Base-by-base conservation (phyloP, 2,329 filamentous ascomycete genomes). In the Fusarium pininemorale region DNA sequence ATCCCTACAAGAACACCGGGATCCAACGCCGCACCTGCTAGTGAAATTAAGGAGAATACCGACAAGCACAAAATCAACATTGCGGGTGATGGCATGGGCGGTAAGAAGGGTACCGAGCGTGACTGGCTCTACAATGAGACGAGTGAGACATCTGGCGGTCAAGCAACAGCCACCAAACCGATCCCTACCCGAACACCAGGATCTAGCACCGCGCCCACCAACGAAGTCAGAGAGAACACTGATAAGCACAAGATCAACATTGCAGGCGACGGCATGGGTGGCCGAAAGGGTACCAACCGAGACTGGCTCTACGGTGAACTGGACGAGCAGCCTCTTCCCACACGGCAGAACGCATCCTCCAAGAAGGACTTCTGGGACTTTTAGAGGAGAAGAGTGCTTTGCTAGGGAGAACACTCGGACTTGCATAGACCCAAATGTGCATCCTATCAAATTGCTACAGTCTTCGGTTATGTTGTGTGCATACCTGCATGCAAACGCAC, bases 231-330 rank as follows among this genome's bases (percentile, higher is more conserved):
- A 55, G 70, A 76, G 26, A 66, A 62, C 30, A 70, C 66, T 11
- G 66, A 66, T 20, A 70, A 66, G 26, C 68, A 70, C 38, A 72
- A 68, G 65, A 84, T 85, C 42, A 83, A 81, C 45, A 88, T 88
- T 64, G 86, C 83, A 4, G 90, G 90, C 30, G 88, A 91, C 73
- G 91, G 91, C 63, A 92, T 92, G 90, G 91, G 90, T 53, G 89
- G 89, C 56, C 85, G 85, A 75, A 89, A 87, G 80, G 88, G 86
- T 48, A 83, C 85, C 58, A 83, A 86, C 59, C 83, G 87, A 64
- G 81, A 85, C 75, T 92, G 90, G 90, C 83, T 89, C 24, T 88
- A 90, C 37, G 71, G 86, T 47, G 86, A 86, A 20, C 84, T 87
- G 41, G 82, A 86, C 71, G 82, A 86, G 67, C 68, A 80, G 57